A percentile compares a stretch with the other conserved stretches of the same genome.
phyloP scores from a whole-genome alignment of 441 rosid genomes.

The Jatropha multifida region DNA sequence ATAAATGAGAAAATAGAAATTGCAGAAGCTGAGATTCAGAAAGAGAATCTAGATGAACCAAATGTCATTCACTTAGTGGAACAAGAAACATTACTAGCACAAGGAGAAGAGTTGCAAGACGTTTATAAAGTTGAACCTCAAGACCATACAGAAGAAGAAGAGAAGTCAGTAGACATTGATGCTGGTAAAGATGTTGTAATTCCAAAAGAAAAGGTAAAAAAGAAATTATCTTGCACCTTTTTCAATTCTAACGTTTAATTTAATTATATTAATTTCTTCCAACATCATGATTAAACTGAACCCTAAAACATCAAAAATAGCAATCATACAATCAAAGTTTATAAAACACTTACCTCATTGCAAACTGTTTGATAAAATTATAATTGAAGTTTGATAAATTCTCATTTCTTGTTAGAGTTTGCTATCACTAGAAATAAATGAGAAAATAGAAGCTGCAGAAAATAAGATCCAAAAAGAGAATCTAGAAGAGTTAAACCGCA shows the following conservation, averaged over 20 bases:
- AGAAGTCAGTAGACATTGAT: not conserved
- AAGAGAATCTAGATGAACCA: conserved; percentile 19
- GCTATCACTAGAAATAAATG: conserved; percentile 19
- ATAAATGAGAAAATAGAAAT: conserved; percentile 12
- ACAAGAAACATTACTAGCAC: conserved; percentile 20
- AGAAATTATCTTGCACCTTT: conserved; percentile 23
- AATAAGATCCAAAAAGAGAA: conserved; percentile 21
- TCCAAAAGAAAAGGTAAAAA: conserved; percentile 19
- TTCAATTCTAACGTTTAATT: conserved; percentile 20
- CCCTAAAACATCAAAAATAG: conserved; percentile 3
- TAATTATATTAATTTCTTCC: not conserved
- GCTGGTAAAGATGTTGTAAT: not conserved
- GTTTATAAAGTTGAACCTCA: conserved; percentile 24
- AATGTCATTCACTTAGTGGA: conserved; percentile 12
- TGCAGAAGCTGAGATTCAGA: conserved; percentile 17
- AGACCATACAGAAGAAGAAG: conserved; percentile 21
- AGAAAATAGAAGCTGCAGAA: conserved; percentile 20
- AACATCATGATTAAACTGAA: not conserved
- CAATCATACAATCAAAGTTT: not conserved
- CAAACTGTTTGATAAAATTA: not conserved
- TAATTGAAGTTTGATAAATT: not conserved
- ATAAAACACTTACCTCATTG: not conserved
- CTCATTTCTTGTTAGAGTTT: not conserved
- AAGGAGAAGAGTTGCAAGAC: not conserved
- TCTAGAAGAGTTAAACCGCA: conserved; percentile 17